These are phyloP conservation scores for Phyllachora maydis DNA, from an alignment of 2,329 filamentous ascomycete species.

Conservation along the genomic window DNA sequence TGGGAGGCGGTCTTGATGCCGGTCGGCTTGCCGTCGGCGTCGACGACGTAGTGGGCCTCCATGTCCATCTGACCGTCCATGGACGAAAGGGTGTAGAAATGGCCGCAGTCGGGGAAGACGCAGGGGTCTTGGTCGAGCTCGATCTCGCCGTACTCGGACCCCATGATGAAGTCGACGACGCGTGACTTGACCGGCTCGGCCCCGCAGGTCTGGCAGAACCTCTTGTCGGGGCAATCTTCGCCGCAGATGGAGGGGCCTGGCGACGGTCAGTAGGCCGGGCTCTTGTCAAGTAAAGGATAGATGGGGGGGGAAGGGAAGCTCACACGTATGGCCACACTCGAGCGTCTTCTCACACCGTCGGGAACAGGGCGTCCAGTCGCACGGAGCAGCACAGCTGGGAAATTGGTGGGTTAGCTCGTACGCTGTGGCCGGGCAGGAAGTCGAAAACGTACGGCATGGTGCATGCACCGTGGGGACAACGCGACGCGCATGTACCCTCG, in stretches of 20 bases:
- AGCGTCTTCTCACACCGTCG: conserved; percentile 31
- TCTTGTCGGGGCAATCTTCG: conserved; percentile 34
- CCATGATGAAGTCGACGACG: conserved; percentile 29
- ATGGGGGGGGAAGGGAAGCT: too few species aligned
- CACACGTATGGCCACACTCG: conserved; percentile 39
- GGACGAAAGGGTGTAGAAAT: conserved; percentile 36
- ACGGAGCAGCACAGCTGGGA: conserved; percentile 49
- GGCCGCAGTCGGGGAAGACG: conserved; percentile 40
- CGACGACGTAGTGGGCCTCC: conserved; percentile 21
- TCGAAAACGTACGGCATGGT: too few species aligned
- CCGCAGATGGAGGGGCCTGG: conserved; percentile 44
- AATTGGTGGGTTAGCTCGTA: too few species aligned
- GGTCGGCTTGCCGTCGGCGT: conserved; percentile 12
- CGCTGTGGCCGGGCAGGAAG: too few species aligned
- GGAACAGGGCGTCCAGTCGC: conserved; percentile 44
- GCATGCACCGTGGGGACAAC: conserved; percentile 11
- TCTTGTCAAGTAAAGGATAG: too few species aligned
- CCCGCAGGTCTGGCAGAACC: conserved; percentile 36
- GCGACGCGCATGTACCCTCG: conserved; percentile 5
- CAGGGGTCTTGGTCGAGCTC: conserved; percentile 38
- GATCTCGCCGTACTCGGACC: conserved; percentile 34
- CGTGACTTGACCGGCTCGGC: conserved; percentile 12
- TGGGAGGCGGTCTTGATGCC: conserved; percentile 25
- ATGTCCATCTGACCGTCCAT: conserved; percentile 42
- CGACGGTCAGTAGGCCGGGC: too few species aligned